Evolutionary conservation across 306 rosid species (phyloP), one percentile per base, ranked within the genome.

Genomic region (Argentina anserina): DNA sequence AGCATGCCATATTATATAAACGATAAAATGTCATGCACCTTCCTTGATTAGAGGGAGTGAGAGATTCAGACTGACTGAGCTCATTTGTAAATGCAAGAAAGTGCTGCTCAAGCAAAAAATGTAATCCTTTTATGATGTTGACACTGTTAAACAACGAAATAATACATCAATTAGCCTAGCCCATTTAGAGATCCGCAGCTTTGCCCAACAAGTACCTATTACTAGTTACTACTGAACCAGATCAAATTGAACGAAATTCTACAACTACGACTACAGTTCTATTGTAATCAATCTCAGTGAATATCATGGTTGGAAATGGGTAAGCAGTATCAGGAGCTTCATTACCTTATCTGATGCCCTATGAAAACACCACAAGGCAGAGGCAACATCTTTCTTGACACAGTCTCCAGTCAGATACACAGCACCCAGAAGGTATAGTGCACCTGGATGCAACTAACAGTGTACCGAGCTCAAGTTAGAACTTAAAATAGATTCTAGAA

Each of bases 361-460:
- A 68, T 89, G 92, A 75, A 94, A 94, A 76, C 96, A 94, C 96
- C 97, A 89, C 69, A 94, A 64, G 45, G 98, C 95, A 3, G 96
- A 87, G 49, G 88, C 88, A 67, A 82, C 29, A 66, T 94, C 95
- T 84, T 85, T 86, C 82, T 80, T 87, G 81, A 94, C 86, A 14
- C 97, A 94, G 68, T 94, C 96, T 28, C 97, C 96, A 0, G 92
- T 85, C 86, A 88, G 84, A 85, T 91, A 94, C 72, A 94, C 97
- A 17, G 86, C 84, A 72, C 96, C 98, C 63, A 94, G 79, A 77
- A 94, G 97, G 76, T 89, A 94, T 72, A 91, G 98, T 55, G 98
- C 96, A 74, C 88, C 95, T 80, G 98, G 91, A 86, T 94, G 97
- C 84, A 89, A 78, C 98, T 94, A 79, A 49, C 85, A 75, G 75